Evolutionary conservation across 1,139 yeast genomes (phyloP).

Genomic region (Pichia sp.): DNA sequence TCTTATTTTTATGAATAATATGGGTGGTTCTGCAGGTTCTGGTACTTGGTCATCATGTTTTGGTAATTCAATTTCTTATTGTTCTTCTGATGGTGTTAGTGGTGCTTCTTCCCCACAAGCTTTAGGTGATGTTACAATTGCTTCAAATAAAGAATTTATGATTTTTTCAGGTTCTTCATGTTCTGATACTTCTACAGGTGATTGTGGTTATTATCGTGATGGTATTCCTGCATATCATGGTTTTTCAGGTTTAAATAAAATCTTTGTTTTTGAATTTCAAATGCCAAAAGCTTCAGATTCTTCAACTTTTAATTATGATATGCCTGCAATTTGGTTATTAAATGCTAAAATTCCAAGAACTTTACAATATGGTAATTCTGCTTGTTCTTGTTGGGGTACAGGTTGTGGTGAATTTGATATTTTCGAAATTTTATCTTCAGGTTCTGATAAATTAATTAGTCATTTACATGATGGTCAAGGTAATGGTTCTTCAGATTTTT

Average conservation of each 20-base stretch:
- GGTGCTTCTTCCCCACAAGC: slow-evolving; percentile 58
- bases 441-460: slow-evolving; percentile 66
- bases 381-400: slow-evolving; percentile 90
- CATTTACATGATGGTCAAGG: slow-evolving; percentile 91
- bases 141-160: slow-evolving; percentile 69
- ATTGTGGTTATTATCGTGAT: slow-evolving; percentile 82
- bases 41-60: slow-evolving; percentile 81
- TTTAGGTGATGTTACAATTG: slow-evolving; percentile 56
- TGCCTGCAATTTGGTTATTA: slow-evolving; percentile 96
- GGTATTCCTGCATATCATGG: slow-evolving; percentile 94
- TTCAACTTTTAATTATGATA: slow-evolving; percentile 53
- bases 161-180: slow-evolving; percentile 71
- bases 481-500: slow-evolving; percentile 86
- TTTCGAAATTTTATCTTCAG: slow-evolving; percentile 73
- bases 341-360: slow-evolving; percentile 95
- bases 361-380: slow-evolving; percentile 70
- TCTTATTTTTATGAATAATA: slow-evolving; percentile 75
- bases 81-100: slow-evolving; percentile 64
- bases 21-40: slow-evolving; percentile 74
- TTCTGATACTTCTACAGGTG: slow-evolving; percentile 41
- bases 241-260: slow-evolving; percentile 69
- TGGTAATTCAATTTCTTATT: slow-evolving; percentile 83
- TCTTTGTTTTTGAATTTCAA: slow-evolving; percentile 82
- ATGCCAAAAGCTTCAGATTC: slow-evolving; percentile 69
- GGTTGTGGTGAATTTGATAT: slow-evolving; percentile 97